Evolutionary conservation across 1,284 basidiomycete species (phyloP).

Genomic region (Apiotrichum sp.): DNA sequence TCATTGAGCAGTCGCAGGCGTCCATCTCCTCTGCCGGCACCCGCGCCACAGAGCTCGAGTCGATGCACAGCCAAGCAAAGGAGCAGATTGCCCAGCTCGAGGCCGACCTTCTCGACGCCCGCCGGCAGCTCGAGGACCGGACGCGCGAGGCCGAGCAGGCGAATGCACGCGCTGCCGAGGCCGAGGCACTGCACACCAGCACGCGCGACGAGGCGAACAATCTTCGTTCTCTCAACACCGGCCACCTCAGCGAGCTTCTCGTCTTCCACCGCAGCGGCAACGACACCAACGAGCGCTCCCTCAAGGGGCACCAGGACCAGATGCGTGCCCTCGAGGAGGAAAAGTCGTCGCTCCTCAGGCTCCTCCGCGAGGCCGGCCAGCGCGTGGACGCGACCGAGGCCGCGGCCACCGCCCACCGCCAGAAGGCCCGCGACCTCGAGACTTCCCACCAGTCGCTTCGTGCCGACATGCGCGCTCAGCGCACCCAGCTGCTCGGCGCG

Average conservation of each 20-base stretch:
- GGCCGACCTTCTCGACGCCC: slow-evolving; percentile 65
- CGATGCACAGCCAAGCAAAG: slow-evolving; percentile 62
- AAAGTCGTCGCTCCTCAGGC: slow-evolving; percentile 61
- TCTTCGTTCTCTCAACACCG: slow-evolving; percentile 73
- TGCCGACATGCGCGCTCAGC: slow-evolving; percentile 70
- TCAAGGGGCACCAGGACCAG: slow-evolving; percentile 71
- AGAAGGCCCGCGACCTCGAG: slow-evolving; percentile 61
- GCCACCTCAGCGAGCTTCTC: slow-evolving; percentile 73
- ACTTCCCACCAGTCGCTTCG: slow-evolving; percentile 63
- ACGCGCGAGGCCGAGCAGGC: slow-evolving; percentile 66
- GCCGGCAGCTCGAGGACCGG: slow-evolving; percentile 68
- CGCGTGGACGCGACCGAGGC: slow-evolving; percentile 63
- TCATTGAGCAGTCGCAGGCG: slow-evolving; percentile 75
- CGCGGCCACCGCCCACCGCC: slow-evolving; percentile 66
- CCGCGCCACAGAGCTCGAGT: slow-evolving; percentile 65
- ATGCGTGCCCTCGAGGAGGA: slow-evolving; percentile 73
- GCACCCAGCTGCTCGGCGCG: slow-evolving; percentile 66
- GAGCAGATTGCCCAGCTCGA: slow-evolving; percentile 65
- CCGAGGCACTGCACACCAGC: slow-evolving; percentile 78
- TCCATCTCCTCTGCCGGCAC: slow-evolving; percentile 69
- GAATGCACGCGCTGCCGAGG: slow-evolving; percentile 60
- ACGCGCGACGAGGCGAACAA: slow-evolving; percentile 84
- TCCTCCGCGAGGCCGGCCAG: slow-evolving; percentile 70
- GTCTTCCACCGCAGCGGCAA: slow-evolving; percentile 73
- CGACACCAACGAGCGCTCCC: slow-evolving; percentile 67